Conservation (phyloP, 148 eudicot species). For the Rhododendron vialii region DNA sequence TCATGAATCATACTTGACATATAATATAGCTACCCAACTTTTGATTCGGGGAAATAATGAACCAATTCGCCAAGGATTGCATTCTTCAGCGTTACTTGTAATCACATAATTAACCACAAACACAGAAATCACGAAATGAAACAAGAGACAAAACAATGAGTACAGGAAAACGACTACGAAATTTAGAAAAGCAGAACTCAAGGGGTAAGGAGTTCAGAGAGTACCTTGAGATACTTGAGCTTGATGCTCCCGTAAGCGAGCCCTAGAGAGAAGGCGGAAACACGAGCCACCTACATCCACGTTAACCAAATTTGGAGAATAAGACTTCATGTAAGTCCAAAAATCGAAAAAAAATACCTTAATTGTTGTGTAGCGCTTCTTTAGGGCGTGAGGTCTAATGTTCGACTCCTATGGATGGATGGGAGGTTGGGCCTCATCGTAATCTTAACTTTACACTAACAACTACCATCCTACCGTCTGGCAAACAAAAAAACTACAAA, state of each 20-base stretch:
- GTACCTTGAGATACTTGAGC: conserved; percentile 25
- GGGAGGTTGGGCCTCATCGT: too few relatives aligned
- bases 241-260: conserved; percentile 14
- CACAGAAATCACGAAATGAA: background rate
- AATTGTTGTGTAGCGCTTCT: too few relatives aligned
- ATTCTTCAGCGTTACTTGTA: background rate
- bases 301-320: background rate
- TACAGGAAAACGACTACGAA: background rate
- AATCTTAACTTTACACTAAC: too few relatives aligned
- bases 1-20: background rate
- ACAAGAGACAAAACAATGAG: background rate
- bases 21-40: background rate
- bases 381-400: too few relatives aligned
- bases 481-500: background rate
- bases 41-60: background rate
- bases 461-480: too few relatives aligned
- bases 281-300: conserved; percentile 17
- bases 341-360: background rate
- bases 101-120: background rate
- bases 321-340: background rate
- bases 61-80: background rate
- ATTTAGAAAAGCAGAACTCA: background rate
- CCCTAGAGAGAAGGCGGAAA: conserved; percentile 15
- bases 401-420: too few relatives aligned
- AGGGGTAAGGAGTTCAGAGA: background rate